A percentile compares a stretch with the other conserved stretches of the same genome.
Conservation (phyloP, 2,329 filamentous ascomycete genomes). For the Colletotrichum theobromicola region DNA sequence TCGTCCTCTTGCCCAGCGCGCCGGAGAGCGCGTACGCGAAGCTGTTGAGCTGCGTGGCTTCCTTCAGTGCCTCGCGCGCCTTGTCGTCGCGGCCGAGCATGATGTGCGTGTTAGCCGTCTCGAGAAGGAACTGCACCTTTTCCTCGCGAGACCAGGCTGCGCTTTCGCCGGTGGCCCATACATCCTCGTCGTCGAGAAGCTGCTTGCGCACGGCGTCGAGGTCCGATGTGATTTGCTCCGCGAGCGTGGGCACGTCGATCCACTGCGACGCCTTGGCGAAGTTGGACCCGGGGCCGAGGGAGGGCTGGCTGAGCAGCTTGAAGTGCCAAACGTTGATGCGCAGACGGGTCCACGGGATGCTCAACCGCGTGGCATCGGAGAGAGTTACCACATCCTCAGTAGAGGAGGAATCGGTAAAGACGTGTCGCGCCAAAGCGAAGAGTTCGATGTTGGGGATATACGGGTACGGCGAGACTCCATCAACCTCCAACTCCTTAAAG, state of each 20-base stretch:
- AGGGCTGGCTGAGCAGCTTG: slow-evolving; percentile 64
- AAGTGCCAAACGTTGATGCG: slow-evolving; percentile 75
- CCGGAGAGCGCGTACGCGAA: slow-evolving; percentile 87
- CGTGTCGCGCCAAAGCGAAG: slow-evolving; percentile 72
- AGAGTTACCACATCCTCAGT: slow-evolving; percentile 29
- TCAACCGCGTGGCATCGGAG: slow-evolving; percentile 42
- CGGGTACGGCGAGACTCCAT: slow-evolving; percentile 86
- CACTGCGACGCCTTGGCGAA: slow-evolving; percentile 63
- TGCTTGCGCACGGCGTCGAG: slow-evolving; percentile 46
- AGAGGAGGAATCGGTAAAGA: slow-evolving; percentile 41
- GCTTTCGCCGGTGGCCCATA: slow-evolving; percentile 38
- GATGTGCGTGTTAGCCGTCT: slow-evolving; percentile 83
- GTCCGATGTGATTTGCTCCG: slow-evolving; percentile 50
- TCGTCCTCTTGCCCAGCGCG: slow-evolving; percentile 83
- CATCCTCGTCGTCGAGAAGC: slow-evolving; percentile 36
- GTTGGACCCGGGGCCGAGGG: slow-evolving; percentile 56
- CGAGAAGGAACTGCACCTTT: slow-evolving; percentile 76
- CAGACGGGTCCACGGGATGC: slow-evolving; percentile 67
- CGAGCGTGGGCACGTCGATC: slow-evolving; percentile 64
- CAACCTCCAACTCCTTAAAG: slow-evolving; percentile 66
- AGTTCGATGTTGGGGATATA: slow-evolving; percentile 85
- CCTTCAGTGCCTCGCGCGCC: slow-evolving; percentile 72
- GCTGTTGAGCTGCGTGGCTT: slow-evolving; percentile 69
- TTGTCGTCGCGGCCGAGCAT: slow-evolving; percentile 82
- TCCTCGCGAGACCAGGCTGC: slow-evolving; percentile 48